Evolutionary conservation across 257 asterid genomes (phyloP).

Genomic region (Prunella vulgaris): DNA sequence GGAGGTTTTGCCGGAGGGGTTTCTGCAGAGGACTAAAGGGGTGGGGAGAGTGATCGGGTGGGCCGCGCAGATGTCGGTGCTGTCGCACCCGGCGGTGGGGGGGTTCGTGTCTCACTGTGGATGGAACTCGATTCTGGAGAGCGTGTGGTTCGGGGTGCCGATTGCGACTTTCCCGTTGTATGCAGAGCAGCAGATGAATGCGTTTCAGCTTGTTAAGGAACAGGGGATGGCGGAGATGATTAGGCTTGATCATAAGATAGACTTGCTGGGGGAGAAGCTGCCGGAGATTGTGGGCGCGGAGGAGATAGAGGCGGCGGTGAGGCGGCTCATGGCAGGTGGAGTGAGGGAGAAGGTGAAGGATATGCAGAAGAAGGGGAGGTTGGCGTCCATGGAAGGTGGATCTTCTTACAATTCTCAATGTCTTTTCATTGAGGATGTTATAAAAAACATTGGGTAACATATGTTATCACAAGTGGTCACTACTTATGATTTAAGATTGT

Average conservation of each 20-base stretch:
- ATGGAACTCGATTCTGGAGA: slow-evolving; percentile 38
- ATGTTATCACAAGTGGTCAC: no score
- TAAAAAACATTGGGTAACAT: not conserved
- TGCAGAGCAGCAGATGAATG: slow-evolving; percentile 39
- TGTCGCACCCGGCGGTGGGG: slow-evolving; percentile 38
- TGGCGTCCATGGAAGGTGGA: slow-evolving; percentile 17
- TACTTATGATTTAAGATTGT: no score
- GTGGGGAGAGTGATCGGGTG: slow-evolving; percentile 40
- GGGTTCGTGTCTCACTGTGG: slow-evolving; percentile 48
- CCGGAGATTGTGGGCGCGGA: slow-evolving; percentile 16
- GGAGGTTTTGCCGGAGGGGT: slow-evolving; percentile 28
- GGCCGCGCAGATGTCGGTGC: slow-evolving; percentile 35
- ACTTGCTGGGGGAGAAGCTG: not conserved
- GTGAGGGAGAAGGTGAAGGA: slow-evolving; percentile 13
- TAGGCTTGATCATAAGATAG: slow-evolving; percentile 13
- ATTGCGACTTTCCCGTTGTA: slow-evolving; percentile 36
- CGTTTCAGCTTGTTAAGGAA: slow-evolving; percentile 34
- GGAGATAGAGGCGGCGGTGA: slow-evolving; percentile 19
- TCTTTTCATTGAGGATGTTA: slow-evolving; percentile 3
- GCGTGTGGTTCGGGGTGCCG: slow-evolving; percentile 45
- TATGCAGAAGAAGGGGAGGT: slow-evolving; percentile 15
- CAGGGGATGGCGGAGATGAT: slow-evolving; percentile 25
- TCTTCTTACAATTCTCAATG: slow-evolving; percentile 19
- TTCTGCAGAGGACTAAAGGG: slow-evolving; percentile 21
- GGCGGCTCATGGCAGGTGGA: slow-evolving; percentile 22